Conservation (phyloP, 257 asterid species). For the Jaltomata sinuosa region DNA sequence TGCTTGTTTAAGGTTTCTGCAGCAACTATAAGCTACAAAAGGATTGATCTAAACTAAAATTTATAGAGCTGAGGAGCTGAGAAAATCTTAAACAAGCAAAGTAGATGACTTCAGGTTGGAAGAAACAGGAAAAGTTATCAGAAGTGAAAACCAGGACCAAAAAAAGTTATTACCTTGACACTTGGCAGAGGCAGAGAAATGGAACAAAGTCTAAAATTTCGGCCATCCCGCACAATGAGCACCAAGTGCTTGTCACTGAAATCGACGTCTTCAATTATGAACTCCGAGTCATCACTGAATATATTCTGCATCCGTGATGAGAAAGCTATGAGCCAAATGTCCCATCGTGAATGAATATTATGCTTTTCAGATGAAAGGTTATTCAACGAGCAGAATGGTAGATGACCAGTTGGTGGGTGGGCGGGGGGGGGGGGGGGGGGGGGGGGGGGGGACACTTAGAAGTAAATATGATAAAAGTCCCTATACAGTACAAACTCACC, state of each 20-base stretch:
- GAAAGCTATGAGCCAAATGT: not conserved
- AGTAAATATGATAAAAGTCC: not conserved
- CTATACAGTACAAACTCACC: slow-evolving; percentile 34
- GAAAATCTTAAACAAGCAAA: not conserved
- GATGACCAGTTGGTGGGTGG: not conserved
- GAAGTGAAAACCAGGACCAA: not conserved
- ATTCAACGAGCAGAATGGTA: not conserved
- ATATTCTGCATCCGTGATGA: slow-evolving; percentile 45
- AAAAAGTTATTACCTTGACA: slow-evolving; percentile 44
- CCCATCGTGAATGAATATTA: not conserved
- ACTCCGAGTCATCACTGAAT: slow-evolving; percentile 39
- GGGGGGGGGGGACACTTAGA: not conserved
- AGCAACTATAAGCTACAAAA: not conserved
- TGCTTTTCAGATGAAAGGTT: not conserved
- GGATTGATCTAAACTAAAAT: not conserved
- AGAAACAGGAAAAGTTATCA: not conserved
- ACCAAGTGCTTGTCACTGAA: slow-evolving; percentile 65
- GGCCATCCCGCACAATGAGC: slow-evolving; percentile 42
- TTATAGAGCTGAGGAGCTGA: not conserved
- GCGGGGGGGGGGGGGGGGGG: not conserved
- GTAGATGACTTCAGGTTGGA: not conserved
- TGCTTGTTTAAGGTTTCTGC: not conserved
- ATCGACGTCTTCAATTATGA: slow-evolving; percentile 77
- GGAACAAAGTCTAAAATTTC: slow-evolving; percentile 50
- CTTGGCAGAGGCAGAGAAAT: slow-evolving; percentile 57